Base-by-base conservation (phyloP, 768 basidiomycete genomes). In the Termitomyces eurrhizus region DNA sequence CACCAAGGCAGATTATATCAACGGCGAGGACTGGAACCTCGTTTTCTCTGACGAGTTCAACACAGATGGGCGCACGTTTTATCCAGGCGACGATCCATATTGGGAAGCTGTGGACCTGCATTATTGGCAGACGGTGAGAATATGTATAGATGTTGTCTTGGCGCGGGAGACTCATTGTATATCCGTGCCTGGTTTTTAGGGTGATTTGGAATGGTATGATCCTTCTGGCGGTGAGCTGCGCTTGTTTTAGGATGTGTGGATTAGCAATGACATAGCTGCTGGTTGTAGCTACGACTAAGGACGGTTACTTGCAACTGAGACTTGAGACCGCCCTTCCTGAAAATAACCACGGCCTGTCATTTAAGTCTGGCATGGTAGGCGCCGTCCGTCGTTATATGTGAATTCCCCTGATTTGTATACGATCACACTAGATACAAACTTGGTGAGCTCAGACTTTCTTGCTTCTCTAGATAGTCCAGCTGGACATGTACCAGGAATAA, bases 21-120 rank as follows among this genome's bases (percentile, higher is more conserved):
- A 88, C 61, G 80, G 87, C 50, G 84, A 81, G 39, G 71, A 78
- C 16, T 71, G 78, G 74, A 68, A 70, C 67, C 75, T 90, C 56
- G 84, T 92, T 18, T 94, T 92, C 72, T 87, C 85, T 1, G 92
- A 94, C 69, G 92, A 93, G 75, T 94, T 94, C 71, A 84, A 93
- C 60, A 70, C 69, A 26, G 88, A 89, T 2, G 91, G 90, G 0
- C 76, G 89, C 12, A 77, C 83, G 7, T 90, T 90, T 69, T 87
- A 85, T 71, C 80, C 85, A 3, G 90, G 85, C 2, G 85, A 86
- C 61, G 86, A 86, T 69, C 86, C 86, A 2, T 87, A 82, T 66
- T 88, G 80, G 79, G 78, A 80, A 60, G 84, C 82, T 7, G 77
- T 80, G 4, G 86, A 81, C 69, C 55, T 87, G 9, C 87, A 89